Evolutionary conservation across 73 alveolate genomes (phyloP).

Genomic region (Paramecium primaurelia): DNA sequence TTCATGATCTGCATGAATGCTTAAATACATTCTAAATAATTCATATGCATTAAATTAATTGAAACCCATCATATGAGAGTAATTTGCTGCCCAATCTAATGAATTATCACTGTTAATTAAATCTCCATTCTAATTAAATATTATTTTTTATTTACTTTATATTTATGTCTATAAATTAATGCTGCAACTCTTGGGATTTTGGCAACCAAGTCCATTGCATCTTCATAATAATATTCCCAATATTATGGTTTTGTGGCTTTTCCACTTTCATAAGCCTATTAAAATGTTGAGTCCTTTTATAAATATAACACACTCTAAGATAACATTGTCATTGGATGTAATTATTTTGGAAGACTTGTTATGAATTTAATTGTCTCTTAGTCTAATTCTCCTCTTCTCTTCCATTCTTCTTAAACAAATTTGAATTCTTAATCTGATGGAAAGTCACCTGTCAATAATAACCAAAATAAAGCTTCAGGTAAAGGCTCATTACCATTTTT

Average conservation of each 20-base stretch:
- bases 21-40: slow-evolving; percentile 77
- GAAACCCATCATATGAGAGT: slow-evolving; percentile 75
- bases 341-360: slow-evolving; percentile 64
- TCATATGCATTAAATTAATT: slow-evolving; percentile 68
- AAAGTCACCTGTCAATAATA: slow-evolving; percentile 82
- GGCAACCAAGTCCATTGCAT: slow-evolving; percentile 82
- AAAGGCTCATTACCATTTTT: slow-evolving; percentile 69
- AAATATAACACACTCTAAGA: slow-evolving; percentile 72
- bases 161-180: slow-evolving; percentile 67
- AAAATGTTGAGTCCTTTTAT: slow-evolving; percentile 70
- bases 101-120: slow-evolving; percentile 26
- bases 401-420: slow-evolving; percentile 65
- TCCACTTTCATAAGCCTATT: slow-evolving; percentile 74
- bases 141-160: neutral
- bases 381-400: slow-evolving; percentile 66
- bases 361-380: slow-evolving; percentile 63
- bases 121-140: slow-evolving; percentile 65
- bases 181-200: slow-evolving; percentile 87
- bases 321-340: slow-evolving; percentile 90
- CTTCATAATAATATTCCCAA: slow-evolving; percentile 87
- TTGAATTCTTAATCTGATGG: slow-evolving; percentile 72
- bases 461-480: slow-evolving; percentile 89
- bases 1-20: slow-evolving; percentile 82
- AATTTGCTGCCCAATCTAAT: slow-evolving; percentile 72
- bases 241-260: slow-evolving; percentile 70